phyloP scores from a whole-genome alignment of 176 grass and related monocot genomes.

The Tillandsia fasciculata region DNA sequence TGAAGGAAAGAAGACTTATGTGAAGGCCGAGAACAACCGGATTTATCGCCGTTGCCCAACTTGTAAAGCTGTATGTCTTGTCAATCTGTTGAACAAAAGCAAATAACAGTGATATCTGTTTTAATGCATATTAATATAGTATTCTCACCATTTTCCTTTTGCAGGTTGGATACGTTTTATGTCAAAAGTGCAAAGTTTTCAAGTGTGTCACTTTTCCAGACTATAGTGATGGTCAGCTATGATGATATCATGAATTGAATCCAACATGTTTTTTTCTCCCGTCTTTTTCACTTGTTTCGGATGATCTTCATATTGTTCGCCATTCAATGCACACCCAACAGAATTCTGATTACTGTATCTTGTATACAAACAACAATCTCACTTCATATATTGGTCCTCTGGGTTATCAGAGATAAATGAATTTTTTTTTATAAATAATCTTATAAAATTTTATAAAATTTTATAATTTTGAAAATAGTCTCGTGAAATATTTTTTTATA shows the following conservation, averaged over 20 bases:
- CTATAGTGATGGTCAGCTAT: conserved; percentile 29
- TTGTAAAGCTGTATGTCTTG: conserved; percentile 52
- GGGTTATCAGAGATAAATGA: too few species aligned
- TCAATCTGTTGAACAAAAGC: background rate
- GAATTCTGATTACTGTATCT: background rate
- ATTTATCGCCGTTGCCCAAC: conserved; percentile 70
- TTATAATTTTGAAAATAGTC: too few species aligned
- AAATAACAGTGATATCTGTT: background rate
- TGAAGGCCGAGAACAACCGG: conserved; percentile 43
- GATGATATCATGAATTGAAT: background rate
- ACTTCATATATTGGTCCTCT: too few species aligned
- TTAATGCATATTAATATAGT: background rate
- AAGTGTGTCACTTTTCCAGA: conserved; percentile 66
- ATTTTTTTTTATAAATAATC: too few species aligned
- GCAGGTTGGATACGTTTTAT: conserved; percentile 52
- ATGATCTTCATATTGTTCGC: background rate
- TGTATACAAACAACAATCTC: too few species aligned
- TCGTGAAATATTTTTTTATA: too few species aligned
- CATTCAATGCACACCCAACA: background rate
- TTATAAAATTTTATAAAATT: too few species aligned
- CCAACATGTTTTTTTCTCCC: background rate
- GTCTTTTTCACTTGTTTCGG: background rate
- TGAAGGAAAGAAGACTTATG: conserved; percentile 74
- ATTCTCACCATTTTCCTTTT: background rate
- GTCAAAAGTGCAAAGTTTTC: conserved; percentile 70